Percentiles rank a stretch among this genome's conserved stretches.
Conservation (phyloP, 768 basidiomycete genomes). For the Serendipita vermifera region DNA sequence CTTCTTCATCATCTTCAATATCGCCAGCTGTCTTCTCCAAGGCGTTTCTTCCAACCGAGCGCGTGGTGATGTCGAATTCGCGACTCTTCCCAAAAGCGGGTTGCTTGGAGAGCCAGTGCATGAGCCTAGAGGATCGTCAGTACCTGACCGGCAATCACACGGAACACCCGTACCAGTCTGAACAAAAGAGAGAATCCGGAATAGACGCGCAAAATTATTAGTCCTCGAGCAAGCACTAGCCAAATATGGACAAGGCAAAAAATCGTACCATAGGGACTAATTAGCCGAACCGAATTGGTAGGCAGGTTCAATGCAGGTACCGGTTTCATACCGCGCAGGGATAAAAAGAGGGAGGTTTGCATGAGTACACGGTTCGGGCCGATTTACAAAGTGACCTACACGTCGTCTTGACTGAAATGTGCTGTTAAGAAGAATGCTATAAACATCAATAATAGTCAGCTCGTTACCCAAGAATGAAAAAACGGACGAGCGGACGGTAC, state of each 20-base stretch:
- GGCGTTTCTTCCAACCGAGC: conserved; percentile 49
- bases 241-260: neutral
- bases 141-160: neutral
- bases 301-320: no score
- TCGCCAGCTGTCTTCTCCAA: conserved; percentile 57
- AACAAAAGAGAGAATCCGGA: conserved; percentile 12
- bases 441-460: neutral
- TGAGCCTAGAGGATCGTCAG: conserved; percentile 40
- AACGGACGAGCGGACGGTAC: neutral
- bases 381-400: conserved; percentile 16
- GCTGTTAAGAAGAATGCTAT: conserved; percentile 80
- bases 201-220: neutral
- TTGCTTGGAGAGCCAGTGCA: conserved; percentile 90
- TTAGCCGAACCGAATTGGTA: no score
- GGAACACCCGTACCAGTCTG: neutral
- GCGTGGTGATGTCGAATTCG: conserved; percentile 82
- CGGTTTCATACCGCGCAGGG: no score
- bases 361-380: no score
- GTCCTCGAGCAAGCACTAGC: neutral
- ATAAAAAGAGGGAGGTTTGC: no score
- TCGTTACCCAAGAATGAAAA: conserved; percentile 11
- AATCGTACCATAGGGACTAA: conserved; percentile 17
- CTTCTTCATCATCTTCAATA: conserved; percentile 69
- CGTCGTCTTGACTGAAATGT: conserved; percentile 73
- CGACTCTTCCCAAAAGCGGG: conserved; percentile 80